phyloP scores from a whole-genome alignment of 306 rosid species.

The Cicer cuneatum region DNA sequence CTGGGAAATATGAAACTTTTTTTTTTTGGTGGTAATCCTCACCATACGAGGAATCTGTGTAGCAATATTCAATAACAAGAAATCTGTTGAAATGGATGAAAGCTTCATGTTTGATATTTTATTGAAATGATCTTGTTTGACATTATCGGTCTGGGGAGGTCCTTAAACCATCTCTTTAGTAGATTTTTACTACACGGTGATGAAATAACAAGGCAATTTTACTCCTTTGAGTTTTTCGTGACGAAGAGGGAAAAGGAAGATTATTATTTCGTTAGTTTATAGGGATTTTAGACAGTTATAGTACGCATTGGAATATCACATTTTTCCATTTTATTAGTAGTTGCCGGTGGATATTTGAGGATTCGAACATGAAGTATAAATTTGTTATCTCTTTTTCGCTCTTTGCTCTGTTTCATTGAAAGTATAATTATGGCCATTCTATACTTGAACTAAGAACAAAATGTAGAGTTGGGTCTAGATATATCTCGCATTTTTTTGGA shows the following conservation, averaged over 20 bases:
- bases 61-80: conserved; percentile 14
- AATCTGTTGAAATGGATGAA: conserved; percentile 27
- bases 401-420: not conserved
- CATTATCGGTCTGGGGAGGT: not conserved
- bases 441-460: not conserved
- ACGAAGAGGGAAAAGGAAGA: not conserved
- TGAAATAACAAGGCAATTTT: not conserved
- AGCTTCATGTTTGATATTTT: conserved; percentile 20
- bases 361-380: not conserved
- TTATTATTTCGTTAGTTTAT: too few species aligned
- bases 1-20: conserved; percentile 30
- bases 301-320: too few species aligned
- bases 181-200: not conserved
- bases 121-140: conserved; percentile 27
- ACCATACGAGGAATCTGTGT: conserved; percentile 41
- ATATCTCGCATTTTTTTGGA: not conserved
- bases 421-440: not conserved
- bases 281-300: too few species aligned
- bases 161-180: not conserved
- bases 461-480: not conserved
- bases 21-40: conserved; percentile 34
- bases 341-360: not conserved
- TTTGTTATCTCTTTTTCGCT: not conserved
- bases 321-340: not conserved
- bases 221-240: not conserved